Conservation (phyloP, 2,329 filamentous ascomycete genomes). For the Rosellinia necatrix region DNA sequence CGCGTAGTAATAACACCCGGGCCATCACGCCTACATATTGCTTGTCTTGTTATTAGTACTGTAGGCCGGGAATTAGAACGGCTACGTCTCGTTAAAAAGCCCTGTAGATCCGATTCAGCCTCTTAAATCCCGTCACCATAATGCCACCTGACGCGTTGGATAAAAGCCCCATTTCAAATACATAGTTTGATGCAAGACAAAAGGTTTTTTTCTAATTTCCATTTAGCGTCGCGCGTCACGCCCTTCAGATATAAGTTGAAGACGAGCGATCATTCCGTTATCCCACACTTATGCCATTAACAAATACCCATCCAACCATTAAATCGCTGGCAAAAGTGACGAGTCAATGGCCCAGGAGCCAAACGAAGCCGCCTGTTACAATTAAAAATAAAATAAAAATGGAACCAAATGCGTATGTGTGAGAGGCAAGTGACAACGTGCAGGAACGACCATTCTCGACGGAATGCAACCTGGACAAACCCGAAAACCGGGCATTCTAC, state of each 20-base stretch:
- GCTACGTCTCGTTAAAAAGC: neutral
- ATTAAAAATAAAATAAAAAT: neutral
- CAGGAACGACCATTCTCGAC: too few species aligned
- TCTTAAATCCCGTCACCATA: neutral
- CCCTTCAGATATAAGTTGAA: too few species aligned
- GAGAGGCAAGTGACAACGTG: too few species aligned
- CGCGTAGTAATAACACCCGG: neutral
- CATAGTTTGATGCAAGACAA: neutral
- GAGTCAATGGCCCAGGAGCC: neutral
- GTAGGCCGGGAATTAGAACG: neutral
- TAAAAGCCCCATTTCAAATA: neutral
- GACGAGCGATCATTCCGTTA: too few species aligned
- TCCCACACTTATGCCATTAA: neutral
- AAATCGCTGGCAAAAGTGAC: neutral
- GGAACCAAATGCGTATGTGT: too few species aligned
- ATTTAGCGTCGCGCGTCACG: too few species aligned
- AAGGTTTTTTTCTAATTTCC: neutral
- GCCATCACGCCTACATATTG: neutral
- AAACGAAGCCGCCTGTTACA: neutral
- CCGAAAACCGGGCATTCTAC: too few species aligned
- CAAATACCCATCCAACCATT: neutral
- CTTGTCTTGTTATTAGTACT: neutral
- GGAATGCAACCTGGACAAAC: too few species aligned
- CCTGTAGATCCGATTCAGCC: conserved; percentile 1
- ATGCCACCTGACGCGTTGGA: neutral